Percentiles rank a stretch among this genome's conserved stretches.
Evolutionary conservation across 2,329 filamentous ascomycete genomes (phyloP).

Genomic region (Tolypocladium capitatum): DNA sequence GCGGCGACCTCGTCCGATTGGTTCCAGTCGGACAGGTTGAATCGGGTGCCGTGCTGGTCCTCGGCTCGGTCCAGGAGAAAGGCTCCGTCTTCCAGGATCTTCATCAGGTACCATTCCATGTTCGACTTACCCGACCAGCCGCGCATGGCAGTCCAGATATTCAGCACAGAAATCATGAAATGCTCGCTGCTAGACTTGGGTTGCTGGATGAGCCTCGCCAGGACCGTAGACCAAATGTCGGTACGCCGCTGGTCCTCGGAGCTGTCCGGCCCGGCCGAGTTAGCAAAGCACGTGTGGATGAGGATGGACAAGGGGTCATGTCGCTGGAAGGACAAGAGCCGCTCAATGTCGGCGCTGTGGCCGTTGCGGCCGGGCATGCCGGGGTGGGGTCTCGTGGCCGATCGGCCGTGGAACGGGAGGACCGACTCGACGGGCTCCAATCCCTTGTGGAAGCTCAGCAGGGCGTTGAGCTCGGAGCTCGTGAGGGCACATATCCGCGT

Average conservation of each 20-base stretch:
- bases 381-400: conserved; percentile 31
- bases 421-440: conserved; percentile 76
- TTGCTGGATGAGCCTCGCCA: conserved; percentile 69
- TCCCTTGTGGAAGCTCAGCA: conserved; percentile 67
- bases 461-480: conserved; percentile 59
- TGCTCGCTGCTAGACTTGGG: conserved; percentile 65
- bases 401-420: conserved; percentile 51
- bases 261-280: conserved; percentile 69
- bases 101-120: conserved; percentile 90
- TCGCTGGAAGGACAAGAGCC: conserved; percentile 76
- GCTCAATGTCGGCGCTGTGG: conserved; percentile 57
- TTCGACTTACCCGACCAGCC: conserved; percentile 84
- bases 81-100: conserved; percentile 81
- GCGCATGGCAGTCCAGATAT: conserved; percentile 74
- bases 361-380: conserved; percentile 29
- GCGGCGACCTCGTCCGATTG: conserved; percentile 69
- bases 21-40: conserved; percentile 60
- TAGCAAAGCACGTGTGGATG: conserved; percentile 80
- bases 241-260: conserved; percentile 68
- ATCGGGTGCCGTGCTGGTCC: conserved; percentile 58
- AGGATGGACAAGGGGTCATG: conserved; percentile 76
- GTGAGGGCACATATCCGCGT: conserved; percentile 65
- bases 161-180: conserved; percentile 71
- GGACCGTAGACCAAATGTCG: conserved; percentile 78
- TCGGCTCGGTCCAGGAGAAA: conserved; percentile 81